Base-by-base conservation (phyloP, 441 rosid genomes). In the Arabidopsis lyrata region DNA sequence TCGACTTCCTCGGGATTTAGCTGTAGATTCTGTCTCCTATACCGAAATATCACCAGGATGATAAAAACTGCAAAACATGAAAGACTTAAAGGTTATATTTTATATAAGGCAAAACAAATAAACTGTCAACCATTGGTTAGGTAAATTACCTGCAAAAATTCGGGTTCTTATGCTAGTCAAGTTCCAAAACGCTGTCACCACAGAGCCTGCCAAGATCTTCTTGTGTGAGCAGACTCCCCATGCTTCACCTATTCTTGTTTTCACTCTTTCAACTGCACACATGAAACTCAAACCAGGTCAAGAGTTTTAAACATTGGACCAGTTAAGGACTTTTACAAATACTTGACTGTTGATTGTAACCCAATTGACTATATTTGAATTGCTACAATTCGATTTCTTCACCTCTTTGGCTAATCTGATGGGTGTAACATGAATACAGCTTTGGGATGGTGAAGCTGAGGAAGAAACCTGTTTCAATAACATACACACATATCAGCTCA, bases 141-240 rank as follows among this genome's bases (percentile, higher is more conserved):
- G 16, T 55, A 35, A 24, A 14, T 69, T 20, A 76, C 99, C 91
- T 39, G 95, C 64, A 50, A 95, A 86, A 63, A 92, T 76, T 15
- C 98, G 90, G 55, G 97, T 88, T 85, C 82, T 92, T 49, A 88
- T 49, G 39, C 91, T 81, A 22, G 98, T 86, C 61, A 95, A 73
- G 78, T 90, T 89, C 99, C 99, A 95, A 78, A 92, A 95, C 24
- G 90, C 93, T 58, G 90, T 85, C 63, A 81, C 75, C 18, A 90
- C 96, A 50, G 95, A 88, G 71, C 89, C 90, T 63, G 87, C 96
- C 36, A 89, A 84, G 34, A 90, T 52, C 86, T 92, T 95, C 85
- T 92, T 92, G 82, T 86, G 97, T 63, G 98, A 85, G 80, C 95
- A 90, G 72, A 81, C 83, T 80, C 77, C 86, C 98, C 98, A 92